These are phyloP conservation scores for Alloteropsis semialata DNA, from an alignment of 176 grass and related monocot genomes.

Conservation along the genomic window DNA sequence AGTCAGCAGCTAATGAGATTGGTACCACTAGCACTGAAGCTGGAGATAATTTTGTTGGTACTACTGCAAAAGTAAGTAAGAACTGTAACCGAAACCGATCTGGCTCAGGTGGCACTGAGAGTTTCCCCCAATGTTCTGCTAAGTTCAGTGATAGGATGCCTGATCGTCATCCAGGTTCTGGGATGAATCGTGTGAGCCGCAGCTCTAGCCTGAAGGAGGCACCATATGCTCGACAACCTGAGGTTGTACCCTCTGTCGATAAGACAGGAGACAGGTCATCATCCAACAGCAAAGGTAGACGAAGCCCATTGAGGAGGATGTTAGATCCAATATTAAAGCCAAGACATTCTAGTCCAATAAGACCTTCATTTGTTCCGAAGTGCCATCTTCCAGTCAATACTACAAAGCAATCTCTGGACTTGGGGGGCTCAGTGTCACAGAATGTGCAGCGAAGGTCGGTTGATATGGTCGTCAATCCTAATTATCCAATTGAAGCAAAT, in stretches of 20 bases:
- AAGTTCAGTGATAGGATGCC: conserved; percentile 47
- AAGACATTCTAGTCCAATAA: conserved; percentile 48
- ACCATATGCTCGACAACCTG: conserved; percentile 25
- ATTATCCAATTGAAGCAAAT: conserved; percentile 29
- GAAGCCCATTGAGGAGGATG: conserved; percentile 91
- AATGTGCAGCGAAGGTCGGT: conserved; percentile 52
- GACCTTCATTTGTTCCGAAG: conserved; percentile 40
- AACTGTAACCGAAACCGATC: conserved; percentile 15
- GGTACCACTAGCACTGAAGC: not conserved
- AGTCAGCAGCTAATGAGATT: conserved; percentile 31
- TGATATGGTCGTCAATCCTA: conserved; percentile 40
- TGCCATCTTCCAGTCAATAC: conserved; percentile 35
- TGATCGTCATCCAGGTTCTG: conserved; percentile 23
- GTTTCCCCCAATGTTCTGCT: conserved; percentile 5
- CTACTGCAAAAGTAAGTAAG: conserved; percentile 21
- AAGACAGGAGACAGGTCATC: conserved; percentile 55
- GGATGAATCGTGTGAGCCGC: conserved; percentile 42
- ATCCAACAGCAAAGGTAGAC: conserved; percentile 56
- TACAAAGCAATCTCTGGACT: conserved; percentile 35
- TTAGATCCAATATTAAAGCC: conserved; percentile 85
- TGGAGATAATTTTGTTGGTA: conserved; percentile 22
- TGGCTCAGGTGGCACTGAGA: not conserved
- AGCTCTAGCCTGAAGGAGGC: conserved; percentile 67
- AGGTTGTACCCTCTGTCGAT: conserved; percentile 26
- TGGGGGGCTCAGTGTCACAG: conserved; percentile 23